A percentile compares a stretch with the other conserved stretches of the same genome.
Conservation (phyloP, 2,329 filamentous ascomycete species). For the Dothideomycetes sp. region DNA sequence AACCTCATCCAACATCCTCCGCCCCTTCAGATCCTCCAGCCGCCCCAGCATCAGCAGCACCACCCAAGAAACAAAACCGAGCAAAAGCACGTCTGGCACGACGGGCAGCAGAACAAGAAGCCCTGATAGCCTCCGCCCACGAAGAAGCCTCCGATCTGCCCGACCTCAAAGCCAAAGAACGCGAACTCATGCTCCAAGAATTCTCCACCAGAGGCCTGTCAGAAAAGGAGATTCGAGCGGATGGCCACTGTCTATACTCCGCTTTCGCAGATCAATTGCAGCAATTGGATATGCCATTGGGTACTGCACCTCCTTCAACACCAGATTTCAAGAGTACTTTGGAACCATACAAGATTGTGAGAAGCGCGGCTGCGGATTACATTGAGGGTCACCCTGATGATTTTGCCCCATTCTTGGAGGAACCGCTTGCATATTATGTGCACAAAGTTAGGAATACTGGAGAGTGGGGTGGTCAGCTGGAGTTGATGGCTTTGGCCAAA, state of each 20-base stretch:
- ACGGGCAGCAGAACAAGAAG: conserved; percentile 75
- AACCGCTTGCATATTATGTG: conserved; percentile 64
- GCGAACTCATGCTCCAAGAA: conserved; percentile 57
- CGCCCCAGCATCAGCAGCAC: conserved; percentile 16
- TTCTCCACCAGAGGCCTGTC: conserved; percentile 56
- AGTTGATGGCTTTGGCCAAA: conserved; percentile 74
- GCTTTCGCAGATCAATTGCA: conserved; percentile 72
- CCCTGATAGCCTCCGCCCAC: conserved; percentile 56
- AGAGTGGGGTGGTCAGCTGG: conserved; percentile 92
- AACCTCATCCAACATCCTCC: conserved; percentile 15
- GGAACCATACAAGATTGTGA: conserved; percentile 53
- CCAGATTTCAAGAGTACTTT: conserved; percentile 14
- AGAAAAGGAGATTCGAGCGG: conserved; percentile 74
- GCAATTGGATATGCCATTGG: conserved; percentile 36
- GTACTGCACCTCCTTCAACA: conserved; percentile 15
- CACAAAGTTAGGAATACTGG: conserved; percentile 73
- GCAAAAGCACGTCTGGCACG: conserved; percentile 87
- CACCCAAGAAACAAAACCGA: conserved; percentile 68
- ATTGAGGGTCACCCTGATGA: conserved; percentile 67
- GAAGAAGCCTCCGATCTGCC: conserved; percentile 67
- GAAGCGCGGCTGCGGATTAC: conserved; percentile 65
- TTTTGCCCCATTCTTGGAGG: conserved; percentile 80
- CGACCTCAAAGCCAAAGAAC: conserved; percentile 62
- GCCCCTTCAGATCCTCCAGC: conserved; percentile 13
- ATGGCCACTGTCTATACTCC: conserved; percentile 92